Evolutionary conservation across 306 rosid genomes (phyloP).

Genomic region (Corylus americana): DNA sequence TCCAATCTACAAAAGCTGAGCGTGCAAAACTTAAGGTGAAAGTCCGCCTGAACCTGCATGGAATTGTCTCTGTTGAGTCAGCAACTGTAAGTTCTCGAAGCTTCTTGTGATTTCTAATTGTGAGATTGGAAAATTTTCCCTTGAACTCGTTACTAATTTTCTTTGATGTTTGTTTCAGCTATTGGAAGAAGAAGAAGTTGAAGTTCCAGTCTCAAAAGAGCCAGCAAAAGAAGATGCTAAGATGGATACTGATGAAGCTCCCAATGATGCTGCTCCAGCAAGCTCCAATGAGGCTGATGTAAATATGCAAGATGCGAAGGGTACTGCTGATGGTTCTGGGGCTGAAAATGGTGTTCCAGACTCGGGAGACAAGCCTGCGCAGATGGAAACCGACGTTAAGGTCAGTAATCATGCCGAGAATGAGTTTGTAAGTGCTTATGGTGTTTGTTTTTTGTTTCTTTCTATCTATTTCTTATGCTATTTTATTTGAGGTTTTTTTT

Average conservation of each 20-base stretch:
- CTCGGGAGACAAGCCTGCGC: slow-evolving; percentile 72
- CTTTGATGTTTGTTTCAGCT: slow-evolving; percentile 45
- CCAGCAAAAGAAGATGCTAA: slow-evolving; percentile 49
- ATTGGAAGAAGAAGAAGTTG: slow-evolving; percentile 84
- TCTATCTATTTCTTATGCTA: background rate
- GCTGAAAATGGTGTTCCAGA: slow-evolving; percentile 64
- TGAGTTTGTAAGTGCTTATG: background rate
- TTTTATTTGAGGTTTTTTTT: no score
- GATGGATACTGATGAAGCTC: slow-evolving; percentile 83
- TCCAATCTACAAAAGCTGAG: slow-evolving; percentile 58
- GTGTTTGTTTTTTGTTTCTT: no score
- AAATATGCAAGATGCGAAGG: slow-evolving; percentile 82
- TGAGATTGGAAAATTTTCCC: background rate
- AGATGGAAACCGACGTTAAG: slow-evolving; percentile 85
- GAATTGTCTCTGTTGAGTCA: slow-evolving; percentile 68
- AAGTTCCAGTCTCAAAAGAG: slow-evolving; percentile 69
- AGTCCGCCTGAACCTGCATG: slow-evolving; percentile 78
- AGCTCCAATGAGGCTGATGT: slow-evolving; percentile 53
- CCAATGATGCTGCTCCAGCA: slow-evolving; percentile 48
- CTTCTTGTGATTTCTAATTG: background rate
- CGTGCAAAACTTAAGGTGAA: slow-evolving; percentile 72
- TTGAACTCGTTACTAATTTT: background rate
- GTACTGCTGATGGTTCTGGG: slow-evolving; percentile 49
- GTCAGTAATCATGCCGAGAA: slow-evolving; percentile 31
- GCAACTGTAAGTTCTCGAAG: slow-evolving; percentile 65